A percentile compares a stretch with the other conserved stretches of the same genome.
phyloP scores from a whole-genome alignment of 495 filamentous ascomycete genomes.

The Aspergillus egyptiacus region DNA sequence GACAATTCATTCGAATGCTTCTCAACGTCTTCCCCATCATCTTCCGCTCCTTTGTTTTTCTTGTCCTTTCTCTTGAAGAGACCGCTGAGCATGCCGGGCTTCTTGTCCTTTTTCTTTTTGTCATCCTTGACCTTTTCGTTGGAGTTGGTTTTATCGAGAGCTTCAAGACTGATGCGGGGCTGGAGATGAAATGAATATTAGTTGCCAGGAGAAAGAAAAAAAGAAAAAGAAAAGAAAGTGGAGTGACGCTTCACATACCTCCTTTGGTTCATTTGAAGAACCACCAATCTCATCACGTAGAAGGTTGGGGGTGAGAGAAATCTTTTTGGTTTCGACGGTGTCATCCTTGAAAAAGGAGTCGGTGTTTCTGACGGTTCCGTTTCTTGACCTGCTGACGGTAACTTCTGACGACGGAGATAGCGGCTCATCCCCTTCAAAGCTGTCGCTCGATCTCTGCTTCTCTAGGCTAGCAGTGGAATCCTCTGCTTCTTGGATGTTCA shows the following conservation, averaged over 20 bases:
- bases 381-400: slow-evolving; percentile 63
- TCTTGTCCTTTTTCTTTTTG: slow-evolving; percentile 88
- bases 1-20: slow-evolving; percentile 54
- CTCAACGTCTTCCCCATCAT: slow-evolving; percentile 57
- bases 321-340: slow-evolving; percentile 90
- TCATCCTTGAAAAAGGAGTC: slow-evolving; percentile 98
- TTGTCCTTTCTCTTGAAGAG: slow-evolving; percentile 95
- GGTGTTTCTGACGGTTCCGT: slow-evolving; percentile 78
- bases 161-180: slow-evolving; percentile 41
- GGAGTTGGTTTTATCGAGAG: slow-evolving; percentile 47
- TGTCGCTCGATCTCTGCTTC: slow-evolving; percentile 54
- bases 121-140: slow-evolving; percentile 63
- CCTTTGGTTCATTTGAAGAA: slow-evolving; percentile 58
- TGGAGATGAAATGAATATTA: slow-evolving; percentile 47
- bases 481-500: slow-evolving; percentile 24
- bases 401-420: slow-evolving; percentile 36
- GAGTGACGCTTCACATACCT: slow-evolving; percentile 37
- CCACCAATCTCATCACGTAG: slow-evolving; percentile 71
- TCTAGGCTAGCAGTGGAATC: slow-evolving; percentile 33
- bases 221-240: slow-evolving; percentile 5
- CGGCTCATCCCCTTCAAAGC: slow-evolving; percentile 47
- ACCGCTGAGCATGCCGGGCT: slow-evolving; percentile 82
- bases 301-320: slow-evolving; percentile 92
- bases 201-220: not conserved
- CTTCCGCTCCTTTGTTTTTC: slow-evolving; percentile 63